Evolutionary conservation across 2,329 filamentous ascomycete genomes (phyloP).

Genomic region (Botrytis elliptica): DNA sequence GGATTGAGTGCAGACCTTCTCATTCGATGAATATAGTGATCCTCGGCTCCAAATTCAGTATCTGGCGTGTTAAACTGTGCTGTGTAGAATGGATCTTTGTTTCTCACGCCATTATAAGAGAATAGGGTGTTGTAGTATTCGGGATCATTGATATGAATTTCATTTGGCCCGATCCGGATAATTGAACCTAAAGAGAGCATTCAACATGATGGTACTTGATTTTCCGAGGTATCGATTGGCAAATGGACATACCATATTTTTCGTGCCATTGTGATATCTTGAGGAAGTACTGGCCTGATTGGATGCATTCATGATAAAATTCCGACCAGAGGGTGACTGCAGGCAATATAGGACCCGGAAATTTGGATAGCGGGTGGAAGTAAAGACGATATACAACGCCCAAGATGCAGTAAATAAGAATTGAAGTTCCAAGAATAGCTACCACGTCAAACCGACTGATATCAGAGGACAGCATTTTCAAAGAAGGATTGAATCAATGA

Average conservation of each 20-base stretch:
- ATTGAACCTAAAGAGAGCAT: conserved; percentile 23
- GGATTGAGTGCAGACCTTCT: conserved; percentile 31
- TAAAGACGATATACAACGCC: conserved; percentile 18
- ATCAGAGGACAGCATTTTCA: conserved; percentile 2
- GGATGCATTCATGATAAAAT: conserved; percentile 13
- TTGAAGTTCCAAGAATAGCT: conserved; percentile 8
- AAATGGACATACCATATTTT: conserved; percentile 1
- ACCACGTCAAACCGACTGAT: background rate
- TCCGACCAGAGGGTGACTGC: conserved; percentile 12
- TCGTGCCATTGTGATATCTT: conserved; percentile 14
- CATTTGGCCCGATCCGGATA: conserved; percentile 28
- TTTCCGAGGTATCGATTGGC: background rate
- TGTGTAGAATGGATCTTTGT: conserved; percentile 26
- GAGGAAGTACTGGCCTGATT: conserved; percentile 7
- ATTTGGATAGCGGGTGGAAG: conserved; percentile 19
- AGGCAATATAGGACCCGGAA: conserved; percentile 20
- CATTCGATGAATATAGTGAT: conserved; percentile 30
- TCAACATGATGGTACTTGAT: background rate
- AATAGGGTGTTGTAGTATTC: conserved; percentile 32
- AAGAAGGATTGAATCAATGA: background rate
- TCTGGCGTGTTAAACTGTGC: conserved; percentile 19
- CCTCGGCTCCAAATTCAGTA: conserved; percentile 28
- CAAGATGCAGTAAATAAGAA: conserved; percentile 12
- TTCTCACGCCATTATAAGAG: conserved; percentile 19
- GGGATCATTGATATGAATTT: conserved; percentile 25